These are phyloP conservation scores for Backusella luteola DNA, from an alignment of 192 early-diverging fungal species.

Conservation along the genomic window DNA sequence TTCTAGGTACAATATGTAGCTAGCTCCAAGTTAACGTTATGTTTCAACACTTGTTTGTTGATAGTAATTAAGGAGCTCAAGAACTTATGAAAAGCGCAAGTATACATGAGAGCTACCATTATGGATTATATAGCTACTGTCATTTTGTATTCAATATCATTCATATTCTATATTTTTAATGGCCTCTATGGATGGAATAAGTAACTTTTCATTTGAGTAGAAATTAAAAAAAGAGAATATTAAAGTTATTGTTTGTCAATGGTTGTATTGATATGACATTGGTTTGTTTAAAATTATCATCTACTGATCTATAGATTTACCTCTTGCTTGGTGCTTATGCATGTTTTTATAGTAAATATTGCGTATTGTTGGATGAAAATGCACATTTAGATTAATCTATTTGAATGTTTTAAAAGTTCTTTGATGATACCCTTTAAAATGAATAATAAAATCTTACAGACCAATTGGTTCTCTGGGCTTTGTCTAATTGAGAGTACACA, in stretches of 20 bases:
- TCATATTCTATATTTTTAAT: too few species aligned
- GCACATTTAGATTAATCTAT: background rate
- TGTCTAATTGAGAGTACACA: too few species aligned
- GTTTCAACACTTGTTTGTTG: slow-evolving; percentile 68
- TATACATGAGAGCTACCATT: background rate
- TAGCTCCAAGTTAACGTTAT: slow-evolving; percentile 67
- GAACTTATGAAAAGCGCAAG: background rate
- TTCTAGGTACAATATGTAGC: slow-evolving; percentile 79
- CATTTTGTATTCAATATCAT: too few species aligned
- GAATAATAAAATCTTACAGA: too few species aligned
- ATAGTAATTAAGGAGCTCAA: slow-evolving; percentile 47
- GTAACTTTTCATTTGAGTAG: too few species aligned
- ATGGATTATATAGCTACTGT: too few species aligned
- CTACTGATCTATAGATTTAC: background rate
- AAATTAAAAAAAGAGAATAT: too few species aligned
- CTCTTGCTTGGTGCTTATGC: too few species aligned
- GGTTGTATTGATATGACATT: background rate
- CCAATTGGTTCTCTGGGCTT: too few species aligned
- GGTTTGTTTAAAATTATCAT: background rate
- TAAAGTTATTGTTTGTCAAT: too few species aligned
- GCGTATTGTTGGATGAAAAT: background rate
- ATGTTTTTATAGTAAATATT: background rate
- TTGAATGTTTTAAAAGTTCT: background rate
- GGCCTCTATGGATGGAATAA: too few species aligned
- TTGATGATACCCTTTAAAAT: too few species aligned